Conservation (phyloP, 306 rosid genomes). For the Sphenostylis stenocarpa region DNA sequence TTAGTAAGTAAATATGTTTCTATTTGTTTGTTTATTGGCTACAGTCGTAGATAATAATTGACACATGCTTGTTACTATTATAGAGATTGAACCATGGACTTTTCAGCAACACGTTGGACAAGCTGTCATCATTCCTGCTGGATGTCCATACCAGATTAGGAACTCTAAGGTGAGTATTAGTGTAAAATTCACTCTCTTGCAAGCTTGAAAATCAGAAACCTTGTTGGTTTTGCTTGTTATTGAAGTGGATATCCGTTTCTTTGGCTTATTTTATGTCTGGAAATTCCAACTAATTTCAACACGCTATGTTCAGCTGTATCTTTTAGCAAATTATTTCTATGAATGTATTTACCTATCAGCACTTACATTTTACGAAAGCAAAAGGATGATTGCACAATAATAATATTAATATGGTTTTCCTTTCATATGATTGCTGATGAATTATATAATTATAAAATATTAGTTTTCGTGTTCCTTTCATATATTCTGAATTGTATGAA, state of each 20-base stretch:
- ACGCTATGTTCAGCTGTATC: background rate
- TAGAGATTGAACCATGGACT: constrained; percentile 97
- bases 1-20: constrained; percentile 52
- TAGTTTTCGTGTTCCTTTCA: background rate
- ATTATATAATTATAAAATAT: background rate
- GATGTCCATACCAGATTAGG: constrained; percentile 95
- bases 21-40: constrained; percentile 26
- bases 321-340: background rate
- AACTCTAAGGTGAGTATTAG: constrained; percentile 69
- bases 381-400: background rate
- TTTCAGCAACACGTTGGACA: constrained; percentile 90
- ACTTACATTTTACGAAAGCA: background rate
- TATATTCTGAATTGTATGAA: constrained; percentile 13
- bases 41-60: constrained; percentile 20
- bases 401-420: constrained; percentile 1
- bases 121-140: constrained; percentile 98
- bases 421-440: background rate
- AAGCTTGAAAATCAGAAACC: constrained; percentile 5
- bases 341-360: constrained; percentile 1
- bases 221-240: background rate
- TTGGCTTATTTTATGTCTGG: constrained; percentile 6
- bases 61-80: constrained; percentile 22
- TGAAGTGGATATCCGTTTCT: constrained; percentile 3
- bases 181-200: background rate
- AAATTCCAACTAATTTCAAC: background rate